Base-by-base conservation (phyloP, 2,329 filamentous ascomycete genomes). In the Colletotrichum sp. region DNA sequence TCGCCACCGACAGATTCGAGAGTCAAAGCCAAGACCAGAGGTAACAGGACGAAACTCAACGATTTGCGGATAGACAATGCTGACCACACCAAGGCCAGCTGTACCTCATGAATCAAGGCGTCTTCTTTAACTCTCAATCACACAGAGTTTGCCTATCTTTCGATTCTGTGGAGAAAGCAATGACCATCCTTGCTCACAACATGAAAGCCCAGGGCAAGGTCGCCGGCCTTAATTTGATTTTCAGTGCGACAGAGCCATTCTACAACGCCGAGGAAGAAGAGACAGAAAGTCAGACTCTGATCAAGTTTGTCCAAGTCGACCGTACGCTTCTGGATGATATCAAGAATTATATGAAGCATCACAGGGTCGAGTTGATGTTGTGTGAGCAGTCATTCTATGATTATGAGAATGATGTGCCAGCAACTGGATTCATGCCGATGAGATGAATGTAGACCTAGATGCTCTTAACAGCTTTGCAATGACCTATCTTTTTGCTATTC, bases 341-440 rank as follows among this genome's bases (percentile, higher is more conserved):
- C 16, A 65, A 71, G 3, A 26, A 4, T 24, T 43, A 71, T 18
- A 10, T 66, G 61, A 55, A 58, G 69, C 57, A 38, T 32, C 69
- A 71, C 32, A 4, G 26, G 3, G 6, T 71, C 16, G 21, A n/a
- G 8, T 15, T 64, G 2, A 66, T 71, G 69, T 2, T 58, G 32
- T 66, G 69, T 18, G 12, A 71, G 60, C 69, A 71, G 3, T 7
- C 15, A 7, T 74, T 64, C n/a, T 65, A 64, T 28, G 55, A 63
- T 10, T 74, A 55, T 18, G 16, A 70, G 21, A 64, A 38, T 71
- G 38, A 43, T 66, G 0, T 3, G 18, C 24, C 48, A 38, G 30
- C 24, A 48, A 71, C 30, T 76, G 48, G 52, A 5, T 75, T 74
- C 63, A 26, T 65, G 63, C 48, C 70, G 13, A 24, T 55, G 9